Conservation (phyloP, 2,329 filamentous ascomycete species). For the Zelopaecilomyces penicillatus region DNA sequence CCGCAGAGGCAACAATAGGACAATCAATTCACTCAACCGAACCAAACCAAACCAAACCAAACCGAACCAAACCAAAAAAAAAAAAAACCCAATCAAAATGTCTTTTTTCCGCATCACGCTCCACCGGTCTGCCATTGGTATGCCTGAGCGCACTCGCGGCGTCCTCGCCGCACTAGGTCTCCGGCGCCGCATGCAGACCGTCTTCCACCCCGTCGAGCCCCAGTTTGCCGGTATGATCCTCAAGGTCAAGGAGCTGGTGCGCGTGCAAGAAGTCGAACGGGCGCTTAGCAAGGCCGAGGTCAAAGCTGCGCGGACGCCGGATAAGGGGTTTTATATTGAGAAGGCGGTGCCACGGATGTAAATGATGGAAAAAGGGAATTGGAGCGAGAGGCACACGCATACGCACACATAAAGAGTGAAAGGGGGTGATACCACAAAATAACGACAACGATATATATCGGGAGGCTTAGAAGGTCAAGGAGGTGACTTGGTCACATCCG, state of each 20-base stretch:
- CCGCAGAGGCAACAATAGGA: too few species aligned
- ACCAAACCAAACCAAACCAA: not conserved
- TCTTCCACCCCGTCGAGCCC: constrained; percentile 77
- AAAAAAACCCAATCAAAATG: constrained; percentile 36
- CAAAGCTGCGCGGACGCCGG: constrained; percentile 62
- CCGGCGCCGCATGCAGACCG: constrained; percentile 73
- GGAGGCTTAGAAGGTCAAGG: too few species aligned
- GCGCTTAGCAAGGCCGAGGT: constrained; percentile 59
- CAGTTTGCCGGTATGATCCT: constrained; percentile 86
- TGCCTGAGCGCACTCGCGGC: constrained; percentile 69
- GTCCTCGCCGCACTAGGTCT: constrained; percentile 81
- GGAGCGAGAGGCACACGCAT: not conserved
- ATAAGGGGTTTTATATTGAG: constrained; percentile 75
- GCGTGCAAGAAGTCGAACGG: constrained; percentile 67
- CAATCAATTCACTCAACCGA: too few species aligned
- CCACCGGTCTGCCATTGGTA: constrained; percentile 79
- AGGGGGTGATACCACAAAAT: not conserved
- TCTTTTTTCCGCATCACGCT: constrained; percentile 87
- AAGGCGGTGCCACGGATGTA: constrained; percentile 29
- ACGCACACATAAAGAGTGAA: not conserved
- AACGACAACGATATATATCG: too few species aligned
- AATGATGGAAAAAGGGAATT: not conserved
- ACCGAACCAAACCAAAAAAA: not conserved
- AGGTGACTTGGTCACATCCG: not conserved
- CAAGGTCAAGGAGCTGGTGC: constrained; percentile 86